phyloP scores from a whole-genome alignment of 805 yeast species.

The Spathaspora girioi region DNA sequence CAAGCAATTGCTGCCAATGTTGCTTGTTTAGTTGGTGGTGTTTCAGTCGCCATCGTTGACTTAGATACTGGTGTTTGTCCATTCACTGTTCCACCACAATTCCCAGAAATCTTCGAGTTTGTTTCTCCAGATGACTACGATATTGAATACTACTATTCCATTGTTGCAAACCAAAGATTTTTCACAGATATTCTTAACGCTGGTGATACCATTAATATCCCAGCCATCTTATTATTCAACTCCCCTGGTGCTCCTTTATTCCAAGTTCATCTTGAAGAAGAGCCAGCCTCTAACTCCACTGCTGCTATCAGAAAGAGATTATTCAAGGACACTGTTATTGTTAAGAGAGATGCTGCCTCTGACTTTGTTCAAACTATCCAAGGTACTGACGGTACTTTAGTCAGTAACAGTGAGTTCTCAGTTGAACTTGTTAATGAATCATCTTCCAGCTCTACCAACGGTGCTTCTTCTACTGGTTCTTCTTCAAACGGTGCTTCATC shows the following conservation, averaged over 20 bases:
- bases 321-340: conserved; percentile 18
- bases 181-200: conserved; percentile 32
- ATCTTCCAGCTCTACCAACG: conserved; percentile 11
- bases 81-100: conserved; percentile 28
- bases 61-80: conserved; percentile 38
- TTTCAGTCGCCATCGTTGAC: conserved; percentile 31
- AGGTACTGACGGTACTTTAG: conserved; percentile 18
- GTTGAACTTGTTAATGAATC: conserved; percentile 13
- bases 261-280: conserved; percentile 25
- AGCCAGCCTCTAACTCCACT: conserved; percentile 36
- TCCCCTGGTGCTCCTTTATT: conserved; percentile 18
- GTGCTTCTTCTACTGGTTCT: conserved; percentile 8
- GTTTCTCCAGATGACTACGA: conserved; percentile 25
- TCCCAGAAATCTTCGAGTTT: conserved; percentile 26
- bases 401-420: conserved; percentile 14
- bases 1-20: conserved; percentile 30
- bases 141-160: conserved; percentile 33
- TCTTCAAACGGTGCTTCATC: conserved; percentile 12
- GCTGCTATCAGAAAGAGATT: conserved; percentile 39
- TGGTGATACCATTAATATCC: conserved; percentile 28
- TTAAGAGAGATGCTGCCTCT: conserved; percentile 29
- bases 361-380: conserved; percentile 23
- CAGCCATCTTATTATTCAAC: conserved; percentile 28
- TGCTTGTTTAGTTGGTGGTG: conserved; percentile 35
- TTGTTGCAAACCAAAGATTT: conserved; percentile 19